A percentile compares a stretch with the other conserved stretches of the same genome.
Evolutionary conservation across 2,329 filamentous ascomycete genomes (phyloP).

Genomic region (Coniosporium tulheliwenetii): DNA sequence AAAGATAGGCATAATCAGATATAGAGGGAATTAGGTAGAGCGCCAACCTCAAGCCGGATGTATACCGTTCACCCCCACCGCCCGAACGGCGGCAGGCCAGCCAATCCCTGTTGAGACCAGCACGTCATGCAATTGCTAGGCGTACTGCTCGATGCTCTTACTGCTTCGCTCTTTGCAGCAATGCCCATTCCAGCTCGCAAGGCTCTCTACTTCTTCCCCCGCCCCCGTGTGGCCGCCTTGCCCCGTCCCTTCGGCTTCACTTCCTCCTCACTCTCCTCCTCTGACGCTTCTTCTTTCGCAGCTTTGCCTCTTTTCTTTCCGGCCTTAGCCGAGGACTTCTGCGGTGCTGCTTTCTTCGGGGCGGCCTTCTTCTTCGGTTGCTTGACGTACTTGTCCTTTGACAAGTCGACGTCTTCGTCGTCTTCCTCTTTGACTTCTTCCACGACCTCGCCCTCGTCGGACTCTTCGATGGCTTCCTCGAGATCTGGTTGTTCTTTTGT

Average conservation of each 20-base stretch:
- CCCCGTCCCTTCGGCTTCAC: constrained; percentile 29
- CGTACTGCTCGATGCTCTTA: not conserved
- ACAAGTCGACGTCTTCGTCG: constrained; percentile 66
- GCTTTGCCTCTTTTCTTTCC: constrained; percentile 24
- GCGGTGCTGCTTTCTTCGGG: constrained; percentile 24
- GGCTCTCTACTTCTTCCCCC: constrained; percentile 6
- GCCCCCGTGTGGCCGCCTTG: constrained; percentile 12
- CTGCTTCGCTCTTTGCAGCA: not conserved
- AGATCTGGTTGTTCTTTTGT: constrained; percentile 73
- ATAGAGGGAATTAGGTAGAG: too few species aligned
- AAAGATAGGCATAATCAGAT: too few species aligned
- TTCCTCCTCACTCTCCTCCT: constrained; percentile 24
- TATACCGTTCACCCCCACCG: too few species aligned
- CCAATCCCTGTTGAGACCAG: not conserved
- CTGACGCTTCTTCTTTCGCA: constrained; percentile 15
- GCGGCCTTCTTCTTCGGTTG: constrained; percentile 60
- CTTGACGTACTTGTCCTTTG: constrained; percentile 94
- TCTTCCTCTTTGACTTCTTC: constrained; percentile 50
- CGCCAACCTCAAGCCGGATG: too few species aligned
- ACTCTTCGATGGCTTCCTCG: constrained; percentile 90
- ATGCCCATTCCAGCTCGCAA: not conserved
- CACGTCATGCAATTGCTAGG: not conserved
- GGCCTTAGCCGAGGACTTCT: constrained; percentile 20
- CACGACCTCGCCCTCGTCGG: constrained; percentile 46
- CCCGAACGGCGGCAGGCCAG: too few species aligned